Evolutionary conservation across 805 yeast species (phyloP).

Genomic region (Saturnispora mendoncae): DNA sequence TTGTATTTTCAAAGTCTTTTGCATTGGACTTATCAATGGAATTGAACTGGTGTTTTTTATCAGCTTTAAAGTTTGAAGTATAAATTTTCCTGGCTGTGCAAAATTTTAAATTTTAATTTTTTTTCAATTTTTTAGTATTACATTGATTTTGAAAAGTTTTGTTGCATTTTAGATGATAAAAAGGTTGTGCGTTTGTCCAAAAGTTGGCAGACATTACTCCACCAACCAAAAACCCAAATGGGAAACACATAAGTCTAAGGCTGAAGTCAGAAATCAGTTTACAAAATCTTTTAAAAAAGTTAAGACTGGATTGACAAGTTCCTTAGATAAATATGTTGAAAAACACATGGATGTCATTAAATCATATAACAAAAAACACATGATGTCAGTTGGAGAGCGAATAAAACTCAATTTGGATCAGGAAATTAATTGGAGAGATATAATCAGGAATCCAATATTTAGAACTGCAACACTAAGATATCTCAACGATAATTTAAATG

Average conservation of each 20-base stretch:
- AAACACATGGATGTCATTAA: constrained; percentile 20
- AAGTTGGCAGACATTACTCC: neutral
- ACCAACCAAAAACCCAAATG: neutral
- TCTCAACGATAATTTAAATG: constrained; percentile 9
- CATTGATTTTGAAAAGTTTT: too few species aligned
- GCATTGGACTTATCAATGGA: neutral
- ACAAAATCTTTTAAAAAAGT: constrained; percentile 16
- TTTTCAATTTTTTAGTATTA: too few species aligned
- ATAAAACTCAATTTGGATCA: constrained; percentile 18
- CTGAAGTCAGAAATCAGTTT: constrained; percentile 16
- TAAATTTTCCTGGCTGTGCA: too few species aligned
- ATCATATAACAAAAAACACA: constrained; percentile 20
- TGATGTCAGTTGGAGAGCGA: constrained; percentile 17
- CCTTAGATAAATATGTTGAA: constrained; percentile 18
- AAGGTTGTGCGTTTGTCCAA: neutral
- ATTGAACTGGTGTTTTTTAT: neutral
- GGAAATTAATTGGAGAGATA: constrained; percentile 16
- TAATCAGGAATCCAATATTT: constrained; percentile 14
- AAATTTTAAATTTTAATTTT: too few species aligned
- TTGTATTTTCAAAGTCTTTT: neutral
- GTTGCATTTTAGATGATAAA: neutral
- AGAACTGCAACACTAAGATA: constrained; percentile 16
- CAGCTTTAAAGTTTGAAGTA: neutral
- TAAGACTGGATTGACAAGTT: constrained; percentile 14
- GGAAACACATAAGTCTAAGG: neutral